These are phyloP conservation scores for Santalum album DNA, from an alignment of 164 flowering plant species.

Conservation along the genomic window DNA sequence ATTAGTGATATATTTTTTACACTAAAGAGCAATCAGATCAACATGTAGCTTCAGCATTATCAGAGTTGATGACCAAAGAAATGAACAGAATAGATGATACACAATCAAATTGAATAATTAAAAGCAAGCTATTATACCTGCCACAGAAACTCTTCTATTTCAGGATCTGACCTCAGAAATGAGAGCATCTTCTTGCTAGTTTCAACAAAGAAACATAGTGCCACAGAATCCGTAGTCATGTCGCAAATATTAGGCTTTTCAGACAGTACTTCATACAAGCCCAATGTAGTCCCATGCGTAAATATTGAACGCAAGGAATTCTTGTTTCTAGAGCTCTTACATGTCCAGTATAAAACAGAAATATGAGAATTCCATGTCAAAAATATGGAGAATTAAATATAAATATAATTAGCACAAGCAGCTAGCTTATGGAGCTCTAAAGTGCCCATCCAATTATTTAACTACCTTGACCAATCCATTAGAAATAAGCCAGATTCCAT, in stretches of 20 bases:
- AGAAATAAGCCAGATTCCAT: slow-evolving; percentile 84
- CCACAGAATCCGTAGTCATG: slow-evolving; percentile 71
- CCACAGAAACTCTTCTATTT: slow-evolving; percentile 83
- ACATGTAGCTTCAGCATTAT: no score
- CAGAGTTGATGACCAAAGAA: neutral
- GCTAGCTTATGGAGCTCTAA: slow-evolving; percentile 49
- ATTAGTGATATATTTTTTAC: no score
- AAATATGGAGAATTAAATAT: neutral
- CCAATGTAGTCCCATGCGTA: slow-evolving; percentile 89
- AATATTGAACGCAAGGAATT: slow-evolving; percentile 76
- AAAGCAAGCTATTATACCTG: slow-evolving; percentile 42
- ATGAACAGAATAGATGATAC: neutral
- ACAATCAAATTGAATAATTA: slow-evolving; percentile 2
- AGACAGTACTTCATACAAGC: slow-evolving; percentile 68
- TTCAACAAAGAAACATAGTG: slow-evolving; percentile 70
- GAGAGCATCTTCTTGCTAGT: slow-evolving; percentile 48
- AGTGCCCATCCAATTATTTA: slow-evolving; percentile 46
- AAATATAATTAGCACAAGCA: neutral
- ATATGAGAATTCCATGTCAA: no score
- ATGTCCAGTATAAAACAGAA: slow-evolving; percentile 40
- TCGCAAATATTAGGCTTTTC: slow-evolving; percentile 75
- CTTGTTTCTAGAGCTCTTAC: slow-evolving; percentile 51
- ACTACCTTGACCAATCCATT: slow-evolving; percentile 82
- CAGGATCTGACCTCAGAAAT: slow-evolving; percentile 49
- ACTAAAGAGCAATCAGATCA: no score